Conservation (phyloP, 257 asterid species). For the Thymus mandschuricus region DNA sequence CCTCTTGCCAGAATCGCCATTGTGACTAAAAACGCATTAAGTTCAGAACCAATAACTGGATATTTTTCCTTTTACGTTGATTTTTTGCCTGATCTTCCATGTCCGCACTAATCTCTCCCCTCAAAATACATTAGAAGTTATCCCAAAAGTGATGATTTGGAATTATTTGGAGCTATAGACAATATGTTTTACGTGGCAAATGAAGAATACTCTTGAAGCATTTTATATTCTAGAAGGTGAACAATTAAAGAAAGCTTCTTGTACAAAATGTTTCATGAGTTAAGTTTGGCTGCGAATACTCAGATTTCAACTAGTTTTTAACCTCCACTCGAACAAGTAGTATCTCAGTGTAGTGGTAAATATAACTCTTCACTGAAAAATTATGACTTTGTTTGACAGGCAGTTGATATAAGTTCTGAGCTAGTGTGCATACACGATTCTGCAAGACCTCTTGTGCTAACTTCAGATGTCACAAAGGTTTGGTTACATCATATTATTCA, state of each 20-base stretch:
- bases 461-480: conserved; percentile 81
- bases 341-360: conserved; percentile 3
- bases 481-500: conserved; percentile 24
- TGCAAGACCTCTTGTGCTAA: conserved; percentile 87
- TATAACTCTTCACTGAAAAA: conserved; percentile 28
- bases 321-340: conserved; percentile 2
- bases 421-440: conserved; percentile 97
- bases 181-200: neutral
- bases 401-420: conserved; percentile 67
- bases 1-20: no score
- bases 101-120: no score
- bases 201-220: neutral
- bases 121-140: neutral
- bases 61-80: no score
- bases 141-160: neutral
- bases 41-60: no score
- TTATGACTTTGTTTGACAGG: conserved; percentile 49
- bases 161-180: neutral
- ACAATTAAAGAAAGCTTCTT: neutral
- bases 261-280: conserved; percentile 6
- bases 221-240: conserved; percentile 7
- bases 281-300: conserved; percentile 1
- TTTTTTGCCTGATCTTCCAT: no score
- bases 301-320: neutral
- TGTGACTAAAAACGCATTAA: no score